Percentiles rank a stretch among this genome's conserved stretches.
These are phyloP conservation scores for Trichomonascaceae sp. DNA, from an alignment of 1,139 yeast genomes.

Conservation along the genomic window DNA sequence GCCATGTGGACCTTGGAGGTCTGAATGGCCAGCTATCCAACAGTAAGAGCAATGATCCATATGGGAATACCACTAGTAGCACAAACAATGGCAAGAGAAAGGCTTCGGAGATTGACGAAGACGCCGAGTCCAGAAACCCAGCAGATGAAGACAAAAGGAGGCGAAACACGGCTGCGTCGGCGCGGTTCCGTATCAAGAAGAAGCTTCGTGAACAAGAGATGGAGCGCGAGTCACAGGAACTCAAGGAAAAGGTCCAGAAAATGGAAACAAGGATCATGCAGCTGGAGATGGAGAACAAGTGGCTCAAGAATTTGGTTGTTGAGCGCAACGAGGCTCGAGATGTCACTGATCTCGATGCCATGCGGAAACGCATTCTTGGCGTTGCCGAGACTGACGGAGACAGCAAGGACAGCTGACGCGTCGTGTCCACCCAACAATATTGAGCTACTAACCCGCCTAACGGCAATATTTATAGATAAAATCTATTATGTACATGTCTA, in stretches of 20 bases:
- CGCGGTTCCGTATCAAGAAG: conserved; percentile 68
- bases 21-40: background rate
- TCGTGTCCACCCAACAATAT: too few species aligned
- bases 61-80: background rate
- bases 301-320: conserved; percentile 62
- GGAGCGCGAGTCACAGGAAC: conserved; percentile 51
- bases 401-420: too few species aligned
- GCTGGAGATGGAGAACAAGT: conserved; percentile 71
- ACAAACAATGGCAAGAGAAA: background rate
- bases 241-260: conserved; percentile 45
- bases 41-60: background rate
- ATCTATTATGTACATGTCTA: too few species aligned
- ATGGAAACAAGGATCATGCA: conserved; percentile 54
- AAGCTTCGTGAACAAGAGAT: conserved; percentile 75
- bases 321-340: conserved; percentile 39
- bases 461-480: too few species aligned
- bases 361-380: conserved; percentile 16
- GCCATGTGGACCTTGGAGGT: background rate
- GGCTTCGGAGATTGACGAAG: background rate
- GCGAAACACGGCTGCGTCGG: conserved; percentile 71
- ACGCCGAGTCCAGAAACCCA: conserved; percentile 12
- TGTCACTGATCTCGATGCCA: conserved; percentile 17
- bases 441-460: too few species aligned
- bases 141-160: conserved; percentile 52
- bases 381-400: conserved; percentile 1